A percentile compares a stretch with the other conserved stretches of the same genome.
Conservation (phyloP, 805 yeast genomes). For the Wickerhamomyces bisporus region DNA sequence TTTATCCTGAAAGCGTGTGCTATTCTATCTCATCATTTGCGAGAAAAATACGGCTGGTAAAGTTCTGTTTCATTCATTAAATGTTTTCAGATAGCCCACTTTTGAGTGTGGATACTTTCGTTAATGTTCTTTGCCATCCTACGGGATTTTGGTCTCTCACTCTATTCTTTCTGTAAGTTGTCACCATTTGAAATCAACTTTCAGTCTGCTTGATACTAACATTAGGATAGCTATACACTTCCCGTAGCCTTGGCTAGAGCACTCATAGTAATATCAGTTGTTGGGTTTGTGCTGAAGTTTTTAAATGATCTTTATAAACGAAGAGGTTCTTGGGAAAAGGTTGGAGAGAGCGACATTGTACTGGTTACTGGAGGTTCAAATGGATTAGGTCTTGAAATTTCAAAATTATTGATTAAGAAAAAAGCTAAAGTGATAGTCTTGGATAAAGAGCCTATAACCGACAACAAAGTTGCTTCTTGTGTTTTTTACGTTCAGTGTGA, state of each 20-base stretch:
- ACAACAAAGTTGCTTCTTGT: conserved; percentile 4
- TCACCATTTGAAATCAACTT: too few relatives aligned
- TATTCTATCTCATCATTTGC: too few relatives aligned
- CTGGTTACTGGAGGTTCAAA: conserved; percentile 35
- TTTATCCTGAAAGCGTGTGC: too few relatives aligned
- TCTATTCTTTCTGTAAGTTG: conserved; percentile 6
- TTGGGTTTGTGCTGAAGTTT: background rate
- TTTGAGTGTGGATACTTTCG: conserved; percentile 4
- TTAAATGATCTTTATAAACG: conserved; percentile 12
- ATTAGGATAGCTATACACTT: conserved; percentile 4
- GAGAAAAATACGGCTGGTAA: too few relatives aligned
- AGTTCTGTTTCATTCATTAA: too few relatives aligned
- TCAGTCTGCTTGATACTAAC: conserved; percentile 1
- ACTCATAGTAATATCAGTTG: conserved; percentile 1
- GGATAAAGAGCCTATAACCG: conserved; percentile 20
- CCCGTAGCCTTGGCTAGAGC: conserved; percentile 3
- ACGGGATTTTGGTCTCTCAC: background rate
- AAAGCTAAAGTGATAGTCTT: conserved; percentile 22
- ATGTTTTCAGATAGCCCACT: background rate
- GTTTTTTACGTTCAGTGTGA: conserved; percentile 60
- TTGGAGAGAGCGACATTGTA: conserved; percentile 15
- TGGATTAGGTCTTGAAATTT: conserved; percentile 31
- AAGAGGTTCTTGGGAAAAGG: conserved; percentile 17
- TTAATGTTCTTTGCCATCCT: background rate
- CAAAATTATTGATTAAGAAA: conserved; percentile 13